Percentiles rank a stretch among this genome's conserved stretches.
phyloP scores from a whole-genome alignment of 768 basidiomycete species.

The Serendipita sp. region DNA sequence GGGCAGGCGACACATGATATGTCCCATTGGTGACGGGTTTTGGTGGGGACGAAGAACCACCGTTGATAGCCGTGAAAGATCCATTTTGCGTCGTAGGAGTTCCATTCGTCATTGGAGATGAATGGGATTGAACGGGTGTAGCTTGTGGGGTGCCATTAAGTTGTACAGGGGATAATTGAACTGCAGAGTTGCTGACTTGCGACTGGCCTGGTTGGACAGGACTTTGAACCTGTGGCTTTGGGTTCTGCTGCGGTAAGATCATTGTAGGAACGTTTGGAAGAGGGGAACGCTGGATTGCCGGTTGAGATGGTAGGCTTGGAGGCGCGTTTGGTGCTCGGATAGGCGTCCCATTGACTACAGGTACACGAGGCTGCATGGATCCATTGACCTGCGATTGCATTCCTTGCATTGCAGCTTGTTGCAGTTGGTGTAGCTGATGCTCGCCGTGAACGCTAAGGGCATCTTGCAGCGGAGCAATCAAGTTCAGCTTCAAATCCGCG shows the following conservation, averaged over 20 bases:
- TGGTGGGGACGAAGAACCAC: not conserved
- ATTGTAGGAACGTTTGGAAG: not conserved
- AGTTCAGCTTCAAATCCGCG: not conserved
- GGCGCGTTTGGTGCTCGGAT: not conserved
- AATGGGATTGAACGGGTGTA: not conserved
- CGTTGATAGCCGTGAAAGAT: not conserved
- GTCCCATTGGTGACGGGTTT: not conserved
- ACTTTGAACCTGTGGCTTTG: not conserved
- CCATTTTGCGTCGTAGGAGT: not conserved
- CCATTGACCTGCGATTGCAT: not conserved
- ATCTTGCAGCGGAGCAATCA: slow-evolving; percentile 8
- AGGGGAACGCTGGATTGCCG: not conserved
- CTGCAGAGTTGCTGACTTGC: not conserved
- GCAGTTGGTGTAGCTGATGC: not conserved
- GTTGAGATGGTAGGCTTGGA: not conserved
- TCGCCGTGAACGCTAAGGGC: not conserved
- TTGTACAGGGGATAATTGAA: slow-evolving; percentile 1
- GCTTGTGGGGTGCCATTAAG: not conserved
- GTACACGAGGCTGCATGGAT: not conserved
- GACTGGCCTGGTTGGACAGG: slow-evolving; percentile 2
- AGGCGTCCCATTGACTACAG: not conserved
- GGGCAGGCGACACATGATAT: not conserved
- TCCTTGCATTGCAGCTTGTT: not conserved
- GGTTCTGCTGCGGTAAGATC: not conserved
- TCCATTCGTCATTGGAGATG: not conserved